Base-by-base conservation (phyloP, 306 rosid species). In the Cicer arietinum region DNA sequence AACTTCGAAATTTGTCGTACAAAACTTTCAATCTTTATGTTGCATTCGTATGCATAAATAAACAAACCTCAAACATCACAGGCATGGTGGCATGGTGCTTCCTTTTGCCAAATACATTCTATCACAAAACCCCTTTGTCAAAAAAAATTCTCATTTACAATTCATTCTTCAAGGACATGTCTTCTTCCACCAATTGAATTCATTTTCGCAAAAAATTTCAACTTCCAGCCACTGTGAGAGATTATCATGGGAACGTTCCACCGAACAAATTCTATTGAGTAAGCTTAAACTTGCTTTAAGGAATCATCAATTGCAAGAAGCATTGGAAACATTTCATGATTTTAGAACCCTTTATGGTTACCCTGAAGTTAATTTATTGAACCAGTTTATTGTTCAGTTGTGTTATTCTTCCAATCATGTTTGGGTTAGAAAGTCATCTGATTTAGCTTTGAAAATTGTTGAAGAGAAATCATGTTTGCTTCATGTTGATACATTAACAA, bases 211-310 rank as follows among this genome's bases (percentile, higher is more conserved):
- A 37, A 59, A n/a, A 0, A 18, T 84, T 62, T 86, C 87, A 74
- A 78, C 90, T 17, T 48, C 48, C 35, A 68, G 30, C 35, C 69
- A 41, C 41, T 64, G 80, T 30, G 86, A 76, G 64, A 87, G 80
- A 83, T 70, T 94, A 44, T 41, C 86, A 60, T 94, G 97, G 96
- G 98, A 81, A 82, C 92, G 87, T 84, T 94, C 97, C 22, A 85
- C 91, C 67, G 73, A 50, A 73, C 79, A 71, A 12, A 78, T 81
- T 65, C 57, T 94, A 64, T 53, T 82, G 86, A 77, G 70, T 64
- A 91, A 86, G 84, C 86, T 94, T 5, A 74, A 89, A 84, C 37
- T 5, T 52, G 79, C 91, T 58, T 80, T 91, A 86, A 87, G 86
- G 74, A 80, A 77, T 73, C 84, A 75, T 45, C 85, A 81, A 78